phyloP scores from a whole-genome alignment of 306 rosid genomes.

The Prunus armeniaca region DNA sequence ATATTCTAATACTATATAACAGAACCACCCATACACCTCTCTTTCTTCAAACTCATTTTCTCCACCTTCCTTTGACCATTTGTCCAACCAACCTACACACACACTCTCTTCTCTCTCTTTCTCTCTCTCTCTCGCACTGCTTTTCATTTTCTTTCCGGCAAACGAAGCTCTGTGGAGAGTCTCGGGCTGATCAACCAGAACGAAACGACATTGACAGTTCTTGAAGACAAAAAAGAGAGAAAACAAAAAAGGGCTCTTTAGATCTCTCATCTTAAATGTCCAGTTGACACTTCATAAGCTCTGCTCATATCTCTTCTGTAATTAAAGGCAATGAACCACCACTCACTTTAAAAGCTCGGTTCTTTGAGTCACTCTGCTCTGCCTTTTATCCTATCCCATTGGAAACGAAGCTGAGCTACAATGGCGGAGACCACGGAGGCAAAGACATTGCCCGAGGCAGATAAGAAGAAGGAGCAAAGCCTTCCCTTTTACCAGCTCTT shows the following conservation, averaged over 20 bases:
- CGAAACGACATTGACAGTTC: constrained; percentile 52
- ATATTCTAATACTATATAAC: constrained; percentile 40
- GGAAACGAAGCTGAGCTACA: neutral
- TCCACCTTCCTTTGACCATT: constrained; percentile 52
- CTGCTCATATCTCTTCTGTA: neutral
- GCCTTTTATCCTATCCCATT: neutral
- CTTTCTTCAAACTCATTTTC: constrained; percentile 35
- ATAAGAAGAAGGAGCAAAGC: constrained; percentile 94
- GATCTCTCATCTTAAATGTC: constrained; percentile 49
- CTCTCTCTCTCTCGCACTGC: constrained; percentile 18
- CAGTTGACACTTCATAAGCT: constrained; percentile 11
- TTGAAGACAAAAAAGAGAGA: constrained; percentile 29
- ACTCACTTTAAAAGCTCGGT: constrained; percentile 15
- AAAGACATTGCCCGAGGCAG: constrained; percentile 78
- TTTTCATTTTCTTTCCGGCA: constrained; percentile 17
- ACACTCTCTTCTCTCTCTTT: neutral
- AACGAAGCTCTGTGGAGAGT: neutral
- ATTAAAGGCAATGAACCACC: constrained; percentile 34
- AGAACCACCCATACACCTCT: constrained; percentile 18
- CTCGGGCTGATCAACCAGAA: constrained; percentile 23
- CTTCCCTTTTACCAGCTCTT: constrained; percentile 84
- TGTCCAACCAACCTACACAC: constrained; percentile 33
- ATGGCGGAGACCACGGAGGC: constrained; percentile 23
- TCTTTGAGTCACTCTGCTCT: neutral
- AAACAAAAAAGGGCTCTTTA: constrained; percentile 3